Evolutionary conservation across 139 green algal genomes (phyloP).

Genomic region (Chlorella sp.): DNA sequence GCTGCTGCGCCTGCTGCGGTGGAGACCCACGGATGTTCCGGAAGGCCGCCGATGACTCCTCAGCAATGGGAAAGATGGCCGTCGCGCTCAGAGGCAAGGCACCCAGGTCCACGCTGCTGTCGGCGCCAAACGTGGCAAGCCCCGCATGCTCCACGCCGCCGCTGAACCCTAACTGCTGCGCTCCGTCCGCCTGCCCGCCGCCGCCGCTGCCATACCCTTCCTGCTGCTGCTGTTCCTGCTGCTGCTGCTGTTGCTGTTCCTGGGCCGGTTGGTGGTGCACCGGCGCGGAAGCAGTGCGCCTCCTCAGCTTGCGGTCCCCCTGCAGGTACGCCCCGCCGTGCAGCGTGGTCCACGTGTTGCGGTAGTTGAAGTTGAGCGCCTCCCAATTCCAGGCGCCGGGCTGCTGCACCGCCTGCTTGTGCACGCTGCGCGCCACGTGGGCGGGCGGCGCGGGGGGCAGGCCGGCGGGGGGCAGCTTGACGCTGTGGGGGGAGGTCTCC

Average conservation of each 20-base stretch:
- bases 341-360: slow-evolving; percentile 28
- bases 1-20: neutral
- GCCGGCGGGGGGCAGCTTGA: neutral
- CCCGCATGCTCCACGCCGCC: too few species aligned
- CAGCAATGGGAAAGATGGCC: slow-evolving; percentile 17
- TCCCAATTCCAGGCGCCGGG: slow-evolving; percentile 37
- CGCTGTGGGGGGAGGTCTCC: neutral
- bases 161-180: too few species aligned
- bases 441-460: neutral
- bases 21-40: neutral
- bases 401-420: neutral
- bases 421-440: neutral
- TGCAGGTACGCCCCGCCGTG: slow-evolving; percentile 34
- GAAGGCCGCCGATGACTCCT: slow-evolving; percentile 10
- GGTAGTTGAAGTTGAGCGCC: slow-evolving; percentile 29
- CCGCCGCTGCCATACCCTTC: too few species aligned
- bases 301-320: slow-evolving; percentile 2
- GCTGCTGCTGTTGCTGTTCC: too few species aligned
- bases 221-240: too few species aligned
- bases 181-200: too few species aligned
- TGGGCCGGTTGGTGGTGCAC: too few species aligned
- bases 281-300: too few species aligned
- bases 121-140: neutral
- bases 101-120: neutral
- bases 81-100: neutral